A percentile compares a stretch with the other conserved stretches of the same genome.
Evolutionary conservation across 1,284 basidiomycete genomes (phyloP).

Genomic region (Fistulina hepatica): DNA sequence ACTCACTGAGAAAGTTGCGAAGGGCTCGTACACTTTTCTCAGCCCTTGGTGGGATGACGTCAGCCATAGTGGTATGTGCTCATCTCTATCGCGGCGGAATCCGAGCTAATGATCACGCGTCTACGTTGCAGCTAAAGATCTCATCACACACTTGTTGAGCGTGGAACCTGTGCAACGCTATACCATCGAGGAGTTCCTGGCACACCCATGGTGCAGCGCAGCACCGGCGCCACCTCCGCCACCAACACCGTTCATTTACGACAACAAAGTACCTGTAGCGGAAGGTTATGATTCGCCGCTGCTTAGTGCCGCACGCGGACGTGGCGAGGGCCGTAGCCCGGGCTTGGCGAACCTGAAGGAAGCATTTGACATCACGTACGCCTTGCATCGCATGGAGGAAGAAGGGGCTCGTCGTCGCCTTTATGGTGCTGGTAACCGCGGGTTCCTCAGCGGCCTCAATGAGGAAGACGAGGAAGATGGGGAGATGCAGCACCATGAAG

Average conservation of each 20-base stretch:
- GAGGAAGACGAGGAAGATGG: constrained; percentile 72
- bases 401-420: constrained; percentile 82
- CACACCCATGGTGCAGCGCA: constrained; percentile 90
- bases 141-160: constrained; percentile 91
- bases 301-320: constrained; percentile 67
- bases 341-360: constrained; percentile 90
- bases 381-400: constrained; percentile 98
- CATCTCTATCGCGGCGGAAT: constrained; percentile 1
- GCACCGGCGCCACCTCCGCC: constrained; percentile 49
- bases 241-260: constrained; percentile 47
- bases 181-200: constrained; percentile 96
- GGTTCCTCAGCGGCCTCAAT: constrained; percentile 80
- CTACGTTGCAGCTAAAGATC: constrained; percentile 73
- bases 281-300: constrained; percentile 86
- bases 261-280: constrained; percentile 21
- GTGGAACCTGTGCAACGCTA: constrained; percentile 93
- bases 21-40: constrained; percentile 96
- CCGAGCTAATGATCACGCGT: constrained; percentile 13
- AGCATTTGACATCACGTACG: constrained; percentile 98
- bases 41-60: constrained; percentile 99
- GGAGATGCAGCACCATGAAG: constrained; percentile 22
- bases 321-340: constrained; percentile 79
- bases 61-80: constrained; percentile 54
- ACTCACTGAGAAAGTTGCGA: constrained; percentile 95
- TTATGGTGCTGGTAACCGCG: constrained; percentile 71